Percentiles rank a stretch among this genome's conserved stretches.
Conservation (phyloP, 2,329 filamentous ascomycete species). For the Stagonosporopsis chrysanthemi region DNA sequence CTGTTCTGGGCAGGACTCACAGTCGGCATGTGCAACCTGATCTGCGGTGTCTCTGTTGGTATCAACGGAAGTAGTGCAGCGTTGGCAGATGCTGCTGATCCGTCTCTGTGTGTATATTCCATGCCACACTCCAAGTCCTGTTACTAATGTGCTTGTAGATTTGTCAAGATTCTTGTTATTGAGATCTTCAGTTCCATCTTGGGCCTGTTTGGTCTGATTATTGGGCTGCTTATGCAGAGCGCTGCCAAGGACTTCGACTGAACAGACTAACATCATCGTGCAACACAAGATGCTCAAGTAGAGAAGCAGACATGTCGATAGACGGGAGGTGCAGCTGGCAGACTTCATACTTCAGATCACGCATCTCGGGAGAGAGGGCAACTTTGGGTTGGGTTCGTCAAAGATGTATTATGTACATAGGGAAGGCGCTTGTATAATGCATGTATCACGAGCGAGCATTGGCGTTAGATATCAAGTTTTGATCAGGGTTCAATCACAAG, state of each 20-base stretch:
- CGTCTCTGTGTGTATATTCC: constrained; percentile 74
- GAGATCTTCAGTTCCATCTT: constrained; percentile 99
- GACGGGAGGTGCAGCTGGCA: neutral
- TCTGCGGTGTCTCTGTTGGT: constrained; percentile 95
- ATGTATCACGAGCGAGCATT: constrained; percentile 46
- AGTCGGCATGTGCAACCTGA: constrained; percentile 92
- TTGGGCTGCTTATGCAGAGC: constrained; percentile 85
- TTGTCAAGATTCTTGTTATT: constrained; percentile 98
- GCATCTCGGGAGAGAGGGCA: constrained; percentile 11
- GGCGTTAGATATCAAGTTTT: constrained; percentile 37
- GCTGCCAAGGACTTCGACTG: constrained; percentile 77
- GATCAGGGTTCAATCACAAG: constrained; percentile 8
- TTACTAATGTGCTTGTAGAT: constrained; percentile 61
- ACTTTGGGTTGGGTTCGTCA: constrained; percentile 4
- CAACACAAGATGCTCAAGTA: neutral
- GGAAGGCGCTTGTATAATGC: constrained; percentile 47
- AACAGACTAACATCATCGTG: constrained; percentile 8
- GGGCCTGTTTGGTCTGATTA: constrained; percentile 93
- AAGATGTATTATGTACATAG: constrained; percentile 43
- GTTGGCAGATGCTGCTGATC: constrained; percentile 91
- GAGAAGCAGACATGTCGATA: neutral
- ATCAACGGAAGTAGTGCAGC: constrained; percentile 98
- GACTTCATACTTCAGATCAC: constrained; percentile 20
- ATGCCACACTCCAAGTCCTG: neutral
- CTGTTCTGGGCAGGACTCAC: constrained; percentile 96